These are phyloP conservation scores for Hericium coralloides DNA, from an alignment of 768 basidiomycete genomes.

Conservation along the genomic window DNA sequence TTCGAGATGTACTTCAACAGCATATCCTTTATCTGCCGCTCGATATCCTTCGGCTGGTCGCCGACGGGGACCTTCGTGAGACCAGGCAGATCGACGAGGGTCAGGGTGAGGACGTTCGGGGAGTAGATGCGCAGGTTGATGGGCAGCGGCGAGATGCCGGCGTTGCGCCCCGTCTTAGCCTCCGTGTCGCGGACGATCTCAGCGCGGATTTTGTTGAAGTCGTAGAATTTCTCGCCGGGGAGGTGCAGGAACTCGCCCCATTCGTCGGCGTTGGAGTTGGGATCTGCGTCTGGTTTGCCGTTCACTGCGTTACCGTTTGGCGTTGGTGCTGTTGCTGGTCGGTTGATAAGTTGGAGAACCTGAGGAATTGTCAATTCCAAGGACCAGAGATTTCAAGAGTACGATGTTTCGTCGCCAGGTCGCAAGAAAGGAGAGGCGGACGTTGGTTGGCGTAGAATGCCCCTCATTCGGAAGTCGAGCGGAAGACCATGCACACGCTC, in stretches of 20 bases:
- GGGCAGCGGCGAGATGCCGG: slow-evolving; percentile 93
- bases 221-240: slow-evolving; percentile 95
- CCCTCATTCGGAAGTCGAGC: no score
- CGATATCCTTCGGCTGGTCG: slow-evolving; percentile 95
- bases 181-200: slow-evolving; percentile 98
- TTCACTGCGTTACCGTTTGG: slow-evolving; percentile 35
- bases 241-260: slow-evolving; percentile 99
- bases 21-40: slow-evolving; percentile 97
- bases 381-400: slow-evolving; percentile 1
- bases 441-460: no score
- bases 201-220: slow-evolving; percentile 93
- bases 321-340: slow-evolving; percentile 43
- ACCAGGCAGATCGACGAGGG: slow-evolving; percentile 95
- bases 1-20: slow-evolving; percentile 91
- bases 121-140: slow-evolving; percentile 98
- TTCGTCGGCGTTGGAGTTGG: slow-evolving; percentile 83
- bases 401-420: no score
- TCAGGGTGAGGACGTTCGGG: slow-evolving; percentile 93
- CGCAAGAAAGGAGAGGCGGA: no score
- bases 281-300: slow-evolving; percentile 41
- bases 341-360: slow-evolving; percentile 93
- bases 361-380: slow-evolving; percentile 18
- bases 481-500: no score
- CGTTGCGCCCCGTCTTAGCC: slow-evolving; percentile 97
- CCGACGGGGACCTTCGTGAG: slow-evolving; percentile 93